Base-by-base conservation (phyloP, 345 rosid genomes). In the Kandelia obovata region DNA sequence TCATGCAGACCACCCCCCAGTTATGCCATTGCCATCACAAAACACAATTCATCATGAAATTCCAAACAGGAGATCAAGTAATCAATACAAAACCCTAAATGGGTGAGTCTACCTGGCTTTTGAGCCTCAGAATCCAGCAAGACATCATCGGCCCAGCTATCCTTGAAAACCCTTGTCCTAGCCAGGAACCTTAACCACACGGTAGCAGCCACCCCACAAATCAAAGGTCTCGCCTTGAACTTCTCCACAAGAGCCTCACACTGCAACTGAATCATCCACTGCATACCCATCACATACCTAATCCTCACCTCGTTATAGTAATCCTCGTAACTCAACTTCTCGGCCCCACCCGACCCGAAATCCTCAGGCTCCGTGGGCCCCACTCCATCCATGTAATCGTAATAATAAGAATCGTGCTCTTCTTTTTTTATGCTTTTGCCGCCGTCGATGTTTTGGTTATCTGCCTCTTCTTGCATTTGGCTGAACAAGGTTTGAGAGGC, bases 211-310 rank as follows among this genome's bases (percentile, higher is more conserved):
- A 92, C 70, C 65, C 91, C 95, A 65, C 83, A 71, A 67, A 90
- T 81, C 84, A 88, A 75, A 17, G 90, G 96, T 25, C 83, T 83
- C 11, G 70, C 93, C 25, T 79, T 76, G 30, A 89, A 83, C 67
- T 80, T 78, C 31, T 82, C 83, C 27, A 85, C 93, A 66, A 93
- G 73, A 19, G 89, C 87, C 81, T 85, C 93, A 46, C 93, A 90
- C 56, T 93, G 96, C 67, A 72, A 75, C 74, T 85, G 86, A 70
- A 92, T 55, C 88, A 89, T 87, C 81, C 83, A 66, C 72, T 85
- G 82, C 81, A 92, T 28, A 28, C 93, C 91, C 81, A 83, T 72
- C 55, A 86, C 87, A 70, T 90, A 90, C 79, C 89, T 79, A 58
- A 82, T 81, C 84, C 91, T 90, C 20, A 84, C 78, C 79, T 90